Percentiles rank a stretch among this genome's conserved stretches.
Evolutionary conservation across 352 stramenopile species (phyloP).

Genomic region (Phytophthora fragariae): DNA sequence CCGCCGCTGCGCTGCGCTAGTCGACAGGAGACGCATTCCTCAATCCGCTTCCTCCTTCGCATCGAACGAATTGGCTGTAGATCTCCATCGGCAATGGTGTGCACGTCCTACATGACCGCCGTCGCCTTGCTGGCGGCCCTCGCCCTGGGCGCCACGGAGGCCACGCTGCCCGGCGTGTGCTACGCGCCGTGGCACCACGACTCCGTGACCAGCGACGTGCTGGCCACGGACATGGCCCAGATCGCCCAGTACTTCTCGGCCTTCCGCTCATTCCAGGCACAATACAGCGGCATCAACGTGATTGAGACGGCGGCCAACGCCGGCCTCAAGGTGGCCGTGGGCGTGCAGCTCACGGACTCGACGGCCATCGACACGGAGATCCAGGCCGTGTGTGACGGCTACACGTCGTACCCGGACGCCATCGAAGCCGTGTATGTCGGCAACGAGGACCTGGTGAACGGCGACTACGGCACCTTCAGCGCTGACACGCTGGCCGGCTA

Average conservation of each 20-base stretch:
- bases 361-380: slow-evolving; percentile 55
- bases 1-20: slow-evolving; percentile 14
- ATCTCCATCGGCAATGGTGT: slow-evolving; percentile 29
- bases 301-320: slow-evolving; percentile 51
- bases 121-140: slow-evolving; percentile 20
- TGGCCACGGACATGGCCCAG: slow-evolving; percentile 50
- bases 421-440: slow-evolving; percentile 77
- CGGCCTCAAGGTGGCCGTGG: slow-evolving; percentile 70
- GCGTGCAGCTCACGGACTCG: slow-evolving; percentile 66
- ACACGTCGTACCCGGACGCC: slow-evolving; percentile 42
- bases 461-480: slow-evolving; percentile 45
- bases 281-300: slow-evolving; percentile 63
- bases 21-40: slow-evolving; percentile 22
- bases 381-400: slow-evolving; percentile 58
- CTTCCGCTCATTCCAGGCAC: slow-evolving; percentile 75
- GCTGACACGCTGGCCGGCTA: slow-evolving; percentile 47
- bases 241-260: slow-evolving; percentile 57
- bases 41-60: slow-evolving; percentile 30
- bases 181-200: slow-evolving; percentile 75
- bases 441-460: slow-evolving; percentile 76
- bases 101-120: slow-evolving; percentile 30
- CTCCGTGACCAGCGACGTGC: slow-evolving; percentile 43
- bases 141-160: slow-evolving; percentile 13
- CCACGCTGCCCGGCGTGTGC: slow-evolving; percentile 49
- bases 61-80: slow-evolving; percentile 26